Conservation (phyloP, 495 filamentous ascomycete species). For the Aspergillus sclerotioniger region DNA sequence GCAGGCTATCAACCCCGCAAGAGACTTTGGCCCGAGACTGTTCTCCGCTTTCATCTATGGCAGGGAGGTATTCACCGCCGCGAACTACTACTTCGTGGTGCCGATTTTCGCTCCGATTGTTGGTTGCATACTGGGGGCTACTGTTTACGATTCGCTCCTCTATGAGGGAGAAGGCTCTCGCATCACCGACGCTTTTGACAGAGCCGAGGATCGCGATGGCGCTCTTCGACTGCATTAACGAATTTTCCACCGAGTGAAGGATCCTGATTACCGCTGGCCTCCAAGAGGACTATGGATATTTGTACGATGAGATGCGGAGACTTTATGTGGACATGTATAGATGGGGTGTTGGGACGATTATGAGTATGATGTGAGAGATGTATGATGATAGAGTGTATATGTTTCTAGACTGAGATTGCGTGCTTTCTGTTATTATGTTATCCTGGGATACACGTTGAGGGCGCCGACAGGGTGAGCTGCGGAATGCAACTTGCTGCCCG, state of each 20-base stretch:
- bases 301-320: too few relatives aligned
- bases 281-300: too few relatives aligned
- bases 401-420: too few relatives aligned
- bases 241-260: background rate
- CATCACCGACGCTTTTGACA: constrained; percentile 30
- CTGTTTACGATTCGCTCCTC: constrained; percentile 28
- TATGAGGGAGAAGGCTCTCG: constrained; percentile 36
- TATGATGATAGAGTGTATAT: too few relatives aligned
- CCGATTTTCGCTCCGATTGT: constrained; percentile 33
- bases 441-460: too few relatives aligned
- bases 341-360: too few relatives aligned
- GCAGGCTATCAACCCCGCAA: constrained; percentile 33
- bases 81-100: constrained; percentile 35
- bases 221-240: constrained; percentile 27
- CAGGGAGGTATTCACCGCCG: constrained; percentile 31
- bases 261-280: too few relatives aligned
- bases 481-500: too few relatives aligned
- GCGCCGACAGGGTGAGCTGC: too few relatives aligned
- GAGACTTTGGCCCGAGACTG: constrained; percentile 35
- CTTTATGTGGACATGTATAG: too few relatives aligned
- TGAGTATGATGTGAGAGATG: too few relatives aligned
- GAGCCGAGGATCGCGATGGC: constrained; percentile 25
- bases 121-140: constrained; percentile 32
- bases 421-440: too few relatives aligned
- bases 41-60: constrained; percentile 39